Base-by-base conservation (phyloP, 1,284 basidiomycete species). In the Fistulinella cinereoalba region DNA sequence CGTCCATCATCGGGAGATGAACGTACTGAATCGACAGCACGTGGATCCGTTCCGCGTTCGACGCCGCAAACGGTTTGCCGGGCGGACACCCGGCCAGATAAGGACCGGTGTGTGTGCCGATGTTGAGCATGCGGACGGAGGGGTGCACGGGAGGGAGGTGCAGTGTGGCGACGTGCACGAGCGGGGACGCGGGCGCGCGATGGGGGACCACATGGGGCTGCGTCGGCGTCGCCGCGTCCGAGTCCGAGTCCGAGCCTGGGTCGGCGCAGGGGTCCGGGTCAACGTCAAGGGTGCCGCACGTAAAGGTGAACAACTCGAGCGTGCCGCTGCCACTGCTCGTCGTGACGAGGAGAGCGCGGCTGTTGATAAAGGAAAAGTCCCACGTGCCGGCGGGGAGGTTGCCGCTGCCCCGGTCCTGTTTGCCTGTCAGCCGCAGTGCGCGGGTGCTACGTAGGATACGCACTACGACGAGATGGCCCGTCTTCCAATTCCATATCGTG, bases 401-500 rank as follows among this genome's bases (percentile, higher is more conserved):
- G 6, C 52, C 49, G 16, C 52, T 58, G 7, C 52, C 34, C 6
- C 51, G 49, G 41, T 62, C 51, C 70, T 71, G 43, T n/a, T 19
- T n/a, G n/a, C n/a, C n/a, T n/a, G n/a, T n/a, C n/a, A n/a, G n/a
- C n/a, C n/a, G n/a, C n/a, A n/a, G n/a, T n/a, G n/a, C n/a, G n/a
- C n/a, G n/a, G n/a, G n/a, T n/a, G n/a, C n/a, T n/a, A n/a, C n/a
- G n/a, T n/a, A n/a, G n/a, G n/a, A n/a, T n/a, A 69, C 74, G 34
- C 50, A 80, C 79, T 36, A 74, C 67, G 34, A 79, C 55, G 23
- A 67, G n/a, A 11, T 62, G 53, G 0, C 73, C 76, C 1, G 68
- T 71, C 49, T 60, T 70, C 80, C 81, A 82, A 45, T 79, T 75
- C 77, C 77, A 82, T 19, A 81, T 62, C 22, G 75, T 50, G 9